A percentile compares a stretch with the other conserved stretches of the same genome.
These are phyloP conservation scores for Trametes cingulata DNA, from an alignment of 768 basidiomycete species.

Conservation along the genomic window DNA sequence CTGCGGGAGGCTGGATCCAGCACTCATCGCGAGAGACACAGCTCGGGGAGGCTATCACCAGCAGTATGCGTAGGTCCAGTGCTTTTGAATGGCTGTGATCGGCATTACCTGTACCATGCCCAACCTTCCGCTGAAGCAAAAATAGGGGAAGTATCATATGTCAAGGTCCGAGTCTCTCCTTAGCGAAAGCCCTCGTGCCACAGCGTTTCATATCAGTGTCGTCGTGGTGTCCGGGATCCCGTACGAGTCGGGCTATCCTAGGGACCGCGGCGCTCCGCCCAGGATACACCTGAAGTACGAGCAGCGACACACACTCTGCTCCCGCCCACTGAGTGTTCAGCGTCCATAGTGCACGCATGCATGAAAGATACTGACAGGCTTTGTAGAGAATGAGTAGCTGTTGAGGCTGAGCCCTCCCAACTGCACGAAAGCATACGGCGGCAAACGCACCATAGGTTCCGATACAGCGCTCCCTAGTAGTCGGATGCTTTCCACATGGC, in stretches of 20 bases:
- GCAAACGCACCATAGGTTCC: not conserved
- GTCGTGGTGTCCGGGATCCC: not conserved
- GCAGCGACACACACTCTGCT: not conserved
- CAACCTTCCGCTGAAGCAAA: not conserved
- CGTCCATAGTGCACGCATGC: too few species aligned
- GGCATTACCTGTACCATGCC: too few species aligned
- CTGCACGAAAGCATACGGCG: too few species aligned
- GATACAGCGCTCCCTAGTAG: too few species aligned
- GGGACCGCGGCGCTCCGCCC: not conserved
- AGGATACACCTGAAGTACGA: not conserved
- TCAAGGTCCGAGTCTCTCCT: not conserved
- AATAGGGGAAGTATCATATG: not conserved
- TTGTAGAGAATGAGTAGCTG: too few species aligned
- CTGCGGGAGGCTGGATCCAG: not conserved
- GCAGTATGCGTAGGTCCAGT: too few species aligned
- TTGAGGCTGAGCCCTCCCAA: too few species aligned
- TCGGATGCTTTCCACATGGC: too few species aligned
- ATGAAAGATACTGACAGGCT: too few species aligned
- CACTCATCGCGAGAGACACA: not conserved
- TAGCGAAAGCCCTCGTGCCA: not conserved
- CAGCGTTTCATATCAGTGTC: not conserved
- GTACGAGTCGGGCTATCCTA: not conserved
- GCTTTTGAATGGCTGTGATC: too few species aligned
- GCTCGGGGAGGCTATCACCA: too few species aligned
- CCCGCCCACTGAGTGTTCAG: too few species aligned